Conservation (phyloP, 2,329 filamentous ascomycete species). For the Magnaporthiopsis incrustans region DNA sequence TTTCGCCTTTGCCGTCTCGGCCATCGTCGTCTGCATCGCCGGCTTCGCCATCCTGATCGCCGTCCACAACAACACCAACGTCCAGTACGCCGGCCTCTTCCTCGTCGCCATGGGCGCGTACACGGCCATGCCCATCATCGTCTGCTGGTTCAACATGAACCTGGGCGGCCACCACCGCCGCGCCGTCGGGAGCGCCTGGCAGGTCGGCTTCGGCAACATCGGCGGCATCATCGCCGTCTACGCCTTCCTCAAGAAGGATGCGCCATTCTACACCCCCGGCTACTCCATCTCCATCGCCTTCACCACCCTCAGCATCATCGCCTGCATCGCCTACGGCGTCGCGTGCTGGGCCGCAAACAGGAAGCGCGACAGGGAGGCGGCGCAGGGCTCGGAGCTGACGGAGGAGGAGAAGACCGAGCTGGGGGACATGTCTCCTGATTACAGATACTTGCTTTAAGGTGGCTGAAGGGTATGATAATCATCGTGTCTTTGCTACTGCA, state of each 20-base stretch:
- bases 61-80: conserved; percentile 56
- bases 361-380: not conserved
- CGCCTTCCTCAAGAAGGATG: conserved; percentile 58
- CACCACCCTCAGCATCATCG: conserved; percentile 55
- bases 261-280: conserved; percentile 60
- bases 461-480: too few species aligned
- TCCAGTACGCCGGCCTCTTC: conserved; percentile 76
- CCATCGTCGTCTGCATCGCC: conserved; percentile 59
- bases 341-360: conserved; percentile 1
- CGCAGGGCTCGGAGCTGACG: conserved; percentile 15
- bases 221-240: conserved; percentile 73
- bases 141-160: conserved; percentile 81
- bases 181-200: conserved; percentile 65
- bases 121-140: conserved; percentile 80
- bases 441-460: conserved; percentile 6
- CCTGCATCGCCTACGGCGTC: conserved; percentile 46
- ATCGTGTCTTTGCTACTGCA: not conserved
- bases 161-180: conserved; percentile 64
- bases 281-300: conserved; percentile 75
- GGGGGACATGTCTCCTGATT: conserved; percentile 19
- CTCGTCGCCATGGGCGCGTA: conserved; percentile 74
- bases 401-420: conserved; percentile 30
- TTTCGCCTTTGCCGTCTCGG: conserved; percentile 62
- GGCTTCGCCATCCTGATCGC: conserved; percentile 70
- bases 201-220: conserved; percentile 71